Base-by-base conservation (phyloP, 352 stramenopile species). In the Phytopythium kandeliae region DNA sequence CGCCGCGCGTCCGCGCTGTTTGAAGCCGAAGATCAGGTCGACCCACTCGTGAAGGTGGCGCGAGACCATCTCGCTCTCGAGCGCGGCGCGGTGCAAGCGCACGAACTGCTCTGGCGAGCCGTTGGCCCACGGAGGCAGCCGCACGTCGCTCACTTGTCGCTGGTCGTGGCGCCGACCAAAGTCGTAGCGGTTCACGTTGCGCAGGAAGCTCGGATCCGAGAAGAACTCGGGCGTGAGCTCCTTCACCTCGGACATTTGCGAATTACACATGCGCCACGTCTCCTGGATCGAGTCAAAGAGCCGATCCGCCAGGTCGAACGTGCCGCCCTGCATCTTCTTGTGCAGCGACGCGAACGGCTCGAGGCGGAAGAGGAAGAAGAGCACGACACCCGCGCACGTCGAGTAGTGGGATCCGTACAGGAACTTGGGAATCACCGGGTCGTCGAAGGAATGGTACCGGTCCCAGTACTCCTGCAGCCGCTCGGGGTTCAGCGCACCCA, bases 151-250 rank as follows among this genome's bases (percentile, higher is more conserved):
- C 21, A 99, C 89, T 9, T 67, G 54, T 38, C 74, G 50, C 35
- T 84, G 65, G 40, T 92, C 76, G 34, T 92, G 81, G 0, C 83
- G 78, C 42, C 86, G 97, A 9, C 97, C 97, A 16, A 99, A 86
- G 22, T 92, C 89, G 55, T 98, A 98, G 19, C 78, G 63, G 67
- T 99, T 99, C 10, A 79, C 52, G 69, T 99, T 99, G 12, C 83
- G 78, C 25, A 99, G 67, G 63, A 99, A 99, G 6, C 90, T 86
- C 5, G 91, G 84, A 38, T 97, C 89, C 19, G 69, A 75, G 66
- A 96, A 99, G 64, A 97, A 99, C 67, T 99, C 97, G 0, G 97
- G 97, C 2, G 93, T 99, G 4, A 99, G 65, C 63, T 99, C 97
- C 69, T 99, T 99, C 1, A 99, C 97, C 66, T 99, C 97, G 2